Evolutionary conservation across 192 early-diverging fungal genomes (phyloP).

Genomic region (Bifiguratus adelaidae): DNA sequence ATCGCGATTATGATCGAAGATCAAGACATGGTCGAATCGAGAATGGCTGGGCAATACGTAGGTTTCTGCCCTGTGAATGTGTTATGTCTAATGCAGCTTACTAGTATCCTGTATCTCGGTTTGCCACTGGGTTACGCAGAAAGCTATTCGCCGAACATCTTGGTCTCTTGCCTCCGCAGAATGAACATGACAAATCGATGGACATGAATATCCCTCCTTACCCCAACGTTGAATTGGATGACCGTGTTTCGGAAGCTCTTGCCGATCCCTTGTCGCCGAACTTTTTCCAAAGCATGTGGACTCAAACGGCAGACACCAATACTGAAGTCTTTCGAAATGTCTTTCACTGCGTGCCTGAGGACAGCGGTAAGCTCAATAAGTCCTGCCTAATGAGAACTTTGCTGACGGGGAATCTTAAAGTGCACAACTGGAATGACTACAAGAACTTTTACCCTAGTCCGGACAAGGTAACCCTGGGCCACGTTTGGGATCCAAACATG

Average conservation of each 20-base stretch:
- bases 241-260: slow-evolving; percentile 17
- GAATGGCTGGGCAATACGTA: slow-evolving; percentile 60
- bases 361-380: slow-evolving; percentile 36
- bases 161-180: slow-evolving; percentile 45
- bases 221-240: slow-evolving; percentile 12
- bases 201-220: slow-evolving; percentile 15
- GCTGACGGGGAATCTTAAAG: neutral
- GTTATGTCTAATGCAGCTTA: neutral
- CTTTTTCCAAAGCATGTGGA: slow-evolving; percentile 54
- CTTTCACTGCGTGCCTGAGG: slow-evolving; percentile 81
- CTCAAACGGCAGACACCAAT: slow-evolving; percentile 48
- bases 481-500: slow-evolving; percentile 31
- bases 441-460: slow-evolving; percentile 32
- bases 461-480: slow-evolving; percentile 27
- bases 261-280: slow-evolving; percentile 52
- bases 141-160: slow-evolving; percentile 77
- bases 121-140: slow-evolving; percentile 64
- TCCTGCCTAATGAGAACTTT: neutral
- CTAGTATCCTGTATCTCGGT: slow-evolving; percentile 60
- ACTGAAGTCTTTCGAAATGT: slow-evolving; percentile 63
- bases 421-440: slow-evolving; percentile 39
- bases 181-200: slow-evolving; percentile 21
- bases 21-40: slow-evolving; percentile 45
- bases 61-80: neutral
- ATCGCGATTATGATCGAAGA: slow-evolving; percentile 80